Evolutionary conservation across 768 basidiomycete genomes (phyloP), one percentile per base, ranked within the genome.

Genomic region (Amanita rimosa): DNA sequence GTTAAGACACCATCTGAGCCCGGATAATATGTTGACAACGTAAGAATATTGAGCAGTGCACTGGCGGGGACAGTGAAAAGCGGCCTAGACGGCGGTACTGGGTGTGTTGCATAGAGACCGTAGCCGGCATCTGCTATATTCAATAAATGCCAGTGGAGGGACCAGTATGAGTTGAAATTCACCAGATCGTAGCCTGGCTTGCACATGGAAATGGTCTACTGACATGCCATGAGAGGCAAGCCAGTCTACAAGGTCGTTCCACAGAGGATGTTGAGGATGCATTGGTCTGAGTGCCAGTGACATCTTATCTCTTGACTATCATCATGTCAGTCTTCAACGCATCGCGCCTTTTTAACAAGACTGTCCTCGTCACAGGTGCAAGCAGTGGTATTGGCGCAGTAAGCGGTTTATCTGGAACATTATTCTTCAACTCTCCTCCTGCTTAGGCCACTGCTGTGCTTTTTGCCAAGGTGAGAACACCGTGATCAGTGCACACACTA

Each of bases 381-480:
- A 88, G 85, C 61, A 78, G 83, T 37, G 92, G 92, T 38, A 95
- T 95, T 54, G 92, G 92, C 49, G 85, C 89, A 48, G 88, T 89
- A 58, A 61, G 83, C 65, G n/a, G 16, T 17, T 44, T 40, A 34
- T 45, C 0, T 39, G 9, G 14, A 45, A 11, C 44, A 22, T 21
- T 10, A 44, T 24, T 16, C 17, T 34, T 49, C 51, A 9, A 49
- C 26, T 41, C 29, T 6, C 24, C 3, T 26, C 2, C 8, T n/a
- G n/a, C n/a, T 22, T 50, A 93, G 88, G 88, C 87, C 3, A 83
- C 92, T 2, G 92, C 93, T 31, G 57, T 91, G 40, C 75, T 96
- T 42, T 96, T 95, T 54, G 92, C 93, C 36, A 92, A 82, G 71
- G 88, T 87, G 55, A n/a, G 58, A n/a, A 35, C 21, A 24, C n/a